A percentile compares a stretch with the other conserved stretches of the same genome.
Conservation (phyloP, 139 green algal genomes). For the Ettlia oleoabundans region DNA sequence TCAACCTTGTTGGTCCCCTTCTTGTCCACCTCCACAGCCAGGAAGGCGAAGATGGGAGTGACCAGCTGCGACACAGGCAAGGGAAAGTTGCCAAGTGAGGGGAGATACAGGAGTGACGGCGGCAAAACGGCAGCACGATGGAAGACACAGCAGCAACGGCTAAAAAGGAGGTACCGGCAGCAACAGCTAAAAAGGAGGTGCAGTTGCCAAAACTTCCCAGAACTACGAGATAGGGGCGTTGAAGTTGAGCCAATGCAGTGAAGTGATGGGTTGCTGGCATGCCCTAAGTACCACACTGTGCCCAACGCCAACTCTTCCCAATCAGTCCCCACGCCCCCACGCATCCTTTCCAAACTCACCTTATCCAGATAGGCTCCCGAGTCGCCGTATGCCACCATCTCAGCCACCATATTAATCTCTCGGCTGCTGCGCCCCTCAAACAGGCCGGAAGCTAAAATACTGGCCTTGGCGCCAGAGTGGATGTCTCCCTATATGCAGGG, state of each 20-base stretch:
- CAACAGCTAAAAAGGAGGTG: too few species aligned
- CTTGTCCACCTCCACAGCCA: constrained; percentile 62
- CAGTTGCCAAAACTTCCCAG: too few species aligned
- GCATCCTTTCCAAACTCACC: background rate
- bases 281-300: too few species aligned
- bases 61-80: constrained; percentile 48
- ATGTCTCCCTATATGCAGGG: background rate
- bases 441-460: background rate
- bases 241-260: too few species aligned
- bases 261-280: too few species aligned
- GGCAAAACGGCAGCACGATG: background rate
- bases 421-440: constrained; percentile 15
- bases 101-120: background rate
- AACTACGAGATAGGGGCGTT: too few species aligned
- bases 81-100: background rate
- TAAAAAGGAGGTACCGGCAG: too few species aligned
- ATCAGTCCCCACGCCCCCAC: too few species aligned
- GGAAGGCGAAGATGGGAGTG: constrained; percentile 73
- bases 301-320: too few species aligned
- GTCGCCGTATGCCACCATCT: constrained; percentile 65
- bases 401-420: constrained; percentile 50
- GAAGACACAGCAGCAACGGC: too few species aligned
- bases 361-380: constrained; percentile 60
- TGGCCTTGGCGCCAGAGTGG: background rate
- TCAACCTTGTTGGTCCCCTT: constrained; percentile 56